phyloP scores from a whole-genome alignment of 305 asterid genomes.

The Vinca major region DNA sequence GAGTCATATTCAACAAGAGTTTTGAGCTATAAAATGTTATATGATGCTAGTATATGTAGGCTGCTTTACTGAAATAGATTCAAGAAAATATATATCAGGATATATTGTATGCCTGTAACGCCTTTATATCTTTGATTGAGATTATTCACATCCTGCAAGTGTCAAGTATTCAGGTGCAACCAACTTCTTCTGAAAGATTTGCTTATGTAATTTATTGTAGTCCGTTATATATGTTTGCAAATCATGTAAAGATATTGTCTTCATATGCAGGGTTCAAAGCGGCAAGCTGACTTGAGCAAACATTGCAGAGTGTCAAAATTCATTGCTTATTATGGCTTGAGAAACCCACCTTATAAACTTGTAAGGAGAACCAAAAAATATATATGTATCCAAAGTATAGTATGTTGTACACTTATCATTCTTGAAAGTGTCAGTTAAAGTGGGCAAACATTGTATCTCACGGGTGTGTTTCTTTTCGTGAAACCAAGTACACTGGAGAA shows the following conservation, averaged over 20 bases:
- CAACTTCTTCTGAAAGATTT: not conserved
- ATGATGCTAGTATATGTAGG: not conserved
- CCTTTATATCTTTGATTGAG: not conserved
- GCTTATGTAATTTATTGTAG: not conserved
- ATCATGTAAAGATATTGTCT: not conserved
- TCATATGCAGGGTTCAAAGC: conserved; percentile 41
- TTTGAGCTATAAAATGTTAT: not conserved
- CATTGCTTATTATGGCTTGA: conserved; percentile 67
- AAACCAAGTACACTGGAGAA: not conserved
- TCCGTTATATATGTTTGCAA: not conserved
- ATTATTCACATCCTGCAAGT: not conserved
- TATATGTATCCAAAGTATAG: not conserved
- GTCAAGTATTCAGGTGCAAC: not conserved
- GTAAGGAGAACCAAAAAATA: conserved; percentile 31
- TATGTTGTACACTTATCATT: not conserved
- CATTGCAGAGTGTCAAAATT: conserved; percentile 26
- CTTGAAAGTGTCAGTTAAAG: no score
- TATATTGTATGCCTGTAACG: not conserved
- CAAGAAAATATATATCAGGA: not conserved
- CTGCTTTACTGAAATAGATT: not conserved
- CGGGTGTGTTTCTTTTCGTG: not conserved
- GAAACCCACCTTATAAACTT: conserved; percentile 62
- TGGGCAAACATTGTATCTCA: not conserved
- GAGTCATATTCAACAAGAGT: not conserved
- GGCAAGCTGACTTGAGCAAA: conserved; percentile 18